Conservation (phyloP, 495 filamentous ascomycete genomes). For the Melanomma pulvis-pyrius region DNA sequence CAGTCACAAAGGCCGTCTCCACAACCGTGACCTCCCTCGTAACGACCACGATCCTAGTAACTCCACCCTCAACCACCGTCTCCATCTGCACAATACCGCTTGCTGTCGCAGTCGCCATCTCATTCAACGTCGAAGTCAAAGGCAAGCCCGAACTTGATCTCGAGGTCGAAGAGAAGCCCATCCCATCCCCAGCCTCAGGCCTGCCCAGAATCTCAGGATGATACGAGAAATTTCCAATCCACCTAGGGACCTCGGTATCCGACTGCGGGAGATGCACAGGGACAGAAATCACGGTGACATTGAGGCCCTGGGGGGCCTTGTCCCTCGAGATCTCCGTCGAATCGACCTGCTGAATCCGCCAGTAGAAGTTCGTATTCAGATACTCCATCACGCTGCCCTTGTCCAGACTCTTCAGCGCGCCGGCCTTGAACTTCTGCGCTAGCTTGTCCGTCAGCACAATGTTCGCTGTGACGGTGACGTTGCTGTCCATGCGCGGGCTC, state of each 20-base stretch:
- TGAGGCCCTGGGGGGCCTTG: slow-evolving; percentile 9
- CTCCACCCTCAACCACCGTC: background rate
- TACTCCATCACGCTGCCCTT: slow-evolving; percentile 8
- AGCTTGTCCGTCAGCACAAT: slow-evolving; percentile 20
- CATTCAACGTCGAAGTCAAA: background rate
- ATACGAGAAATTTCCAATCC: slow-evolving; percentile 18
- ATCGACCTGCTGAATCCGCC: slow-evolving; percentile 16
- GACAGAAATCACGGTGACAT: slow-evolving; percentile 21
- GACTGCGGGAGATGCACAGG: slow-evolving; percentile 19
- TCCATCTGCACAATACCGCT: no score
- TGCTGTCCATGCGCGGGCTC: background rate
- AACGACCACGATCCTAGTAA: background rate
- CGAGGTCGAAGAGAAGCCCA: background rate
- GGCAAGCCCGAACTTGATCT: background rate
- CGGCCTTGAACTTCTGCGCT: slow-evolving; percentile 13
- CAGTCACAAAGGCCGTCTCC: background rate
- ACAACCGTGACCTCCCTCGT: background rate
- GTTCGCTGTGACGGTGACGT: slow-evolving; percentile 22
- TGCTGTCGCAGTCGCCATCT: background rate
- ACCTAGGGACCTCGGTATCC: slow-evolving; percentile 12
- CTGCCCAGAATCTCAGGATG: slow-evolving; percentile 14
- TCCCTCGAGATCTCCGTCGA: slow-evolving; percentile 7
- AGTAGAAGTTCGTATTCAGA: slow-evolving; percentile 23
- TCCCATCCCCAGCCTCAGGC: background rate
- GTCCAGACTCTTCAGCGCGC: slow-evolving; percentile 15